Evolutionary conservation across 306 rosid genomes (phyloP), one percentile per base, ranked within the genome.

Genomic region (Gastrolobium bilobum): DNA sequence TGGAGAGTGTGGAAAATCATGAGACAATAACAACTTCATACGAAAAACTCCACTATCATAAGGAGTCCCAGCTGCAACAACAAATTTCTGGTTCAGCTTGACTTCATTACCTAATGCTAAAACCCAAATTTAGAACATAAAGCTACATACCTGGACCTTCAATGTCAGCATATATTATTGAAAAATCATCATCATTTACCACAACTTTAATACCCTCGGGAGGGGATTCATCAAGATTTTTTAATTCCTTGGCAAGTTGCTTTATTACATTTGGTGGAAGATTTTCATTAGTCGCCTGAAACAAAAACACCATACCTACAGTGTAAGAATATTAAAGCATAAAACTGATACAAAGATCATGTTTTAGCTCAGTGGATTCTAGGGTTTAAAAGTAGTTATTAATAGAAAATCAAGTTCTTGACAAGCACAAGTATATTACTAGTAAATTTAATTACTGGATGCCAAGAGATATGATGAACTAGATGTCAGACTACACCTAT

Each of bases 191-290:
- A 78, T 90, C 97, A 59, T 92, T 89, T 13, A 92, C 88, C 4
- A 84, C 84, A 73, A 92, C 97, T 86, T 92, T 90, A 68, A 92
- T 92, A 68, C 97, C 97, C 81, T 92, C 97, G 0, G 97, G 96
- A 33, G 97, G 97, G 68, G 90, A 89, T 68, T 92, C 97, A 15
- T 92, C 92, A 46, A 92, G 96, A 83, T 69, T 89, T 84, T 92
- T 92, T 88, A 92, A 84, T 84, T 92, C 97, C 85, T 92, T 92
- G 8, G 90, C 97, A 76, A 92, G 90, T 90, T 85, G 97, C 87
- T 89, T 92, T 67, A 92, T 87, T 42, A 90, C 97, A 81, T 92
- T 92, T 75, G 97, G 96, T 37, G 97, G 94, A 75, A 92, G 93
- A 84, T 92, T 92, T 81, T 92, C 97, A 75, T 92, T 92, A 2